A percentile compares a stretch with the other conserved stretches of the same genome.
phyloP scores from a whole-genome alignment of 2,329 filamentous ascomycete genomes.

The Botryosphaeria dothidea region DNA sequence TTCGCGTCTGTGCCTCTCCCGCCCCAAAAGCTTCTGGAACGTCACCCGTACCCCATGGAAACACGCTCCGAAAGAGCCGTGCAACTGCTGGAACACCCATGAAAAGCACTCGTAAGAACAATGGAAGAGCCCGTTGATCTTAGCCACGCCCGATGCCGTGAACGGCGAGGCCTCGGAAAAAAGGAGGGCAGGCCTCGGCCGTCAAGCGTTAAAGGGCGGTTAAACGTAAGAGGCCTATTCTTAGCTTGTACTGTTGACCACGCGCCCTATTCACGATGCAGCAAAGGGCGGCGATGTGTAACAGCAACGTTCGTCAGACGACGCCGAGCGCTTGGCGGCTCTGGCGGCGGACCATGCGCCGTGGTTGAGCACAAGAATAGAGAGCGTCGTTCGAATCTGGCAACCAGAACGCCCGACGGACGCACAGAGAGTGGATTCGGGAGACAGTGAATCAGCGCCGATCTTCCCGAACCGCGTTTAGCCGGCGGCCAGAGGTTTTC shows the following conservation, averaged over 20 bases:
- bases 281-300: slow-evolving; percentile 6
- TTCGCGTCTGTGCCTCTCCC: slow-evolving; percentile 1
- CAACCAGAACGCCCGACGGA: too few species aligned
- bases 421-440: slow-evolving; percentile 9
- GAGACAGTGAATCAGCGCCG: slow-evolving; percentile 15
- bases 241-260: neutral
- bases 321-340: slow-evolving; percentile 8
- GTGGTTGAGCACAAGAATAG: slow-evolving; percentile 14
- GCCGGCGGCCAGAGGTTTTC: slow-evolving; percentile 10
- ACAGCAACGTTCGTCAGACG: slow-evolving; percentile 9
- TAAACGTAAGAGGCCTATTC: slow-evolving; percentile 10
- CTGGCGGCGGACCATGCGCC: slow-evolving; percentile 11
- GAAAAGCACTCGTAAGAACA: slow-evolving; percentile 7
- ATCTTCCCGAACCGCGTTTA: slow-evolving; percentile 17
- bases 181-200: slow-evolving; percentile 12
- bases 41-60: neutral
- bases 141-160: neutral
- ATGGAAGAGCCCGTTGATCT: neutral
- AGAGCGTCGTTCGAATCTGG: neutral
- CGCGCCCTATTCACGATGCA: neutral
- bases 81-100: too few species aligned
- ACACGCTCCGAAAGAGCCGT: neutral
- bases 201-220: neutral
- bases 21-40: neutral
- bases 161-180: slow-evolving; percentile 5